Conservation (phyloP, 768 basidiomycete genomes). For the Trametes cubensis region DNA sequence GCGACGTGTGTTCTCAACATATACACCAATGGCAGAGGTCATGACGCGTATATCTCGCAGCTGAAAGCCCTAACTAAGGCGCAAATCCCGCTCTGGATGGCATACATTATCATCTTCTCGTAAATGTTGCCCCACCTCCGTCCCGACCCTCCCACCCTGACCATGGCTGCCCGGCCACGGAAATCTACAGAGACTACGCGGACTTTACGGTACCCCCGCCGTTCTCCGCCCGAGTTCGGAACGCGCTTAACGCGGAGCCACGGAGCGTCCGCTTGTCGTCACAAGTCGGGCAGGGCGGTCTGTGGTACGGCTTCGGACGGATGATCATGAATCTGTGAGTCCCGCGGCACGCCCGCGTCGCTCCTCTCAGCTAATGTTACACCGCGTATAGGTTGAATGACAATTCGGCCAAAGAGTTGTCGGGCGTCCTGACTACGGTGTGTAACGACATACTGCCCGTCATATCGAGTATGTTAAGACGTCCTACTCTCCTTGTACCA, state of each 20-base stretch:
- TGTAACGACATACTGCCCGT: constrained; percentile 16
- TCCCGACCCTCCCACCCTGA: not conserved
- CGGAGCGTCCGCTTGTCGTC: constrained; percentile 80
- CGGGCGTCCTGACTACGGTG: constrained; percentile 70
- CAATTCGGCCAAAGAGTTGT: constrained; percentile 70
- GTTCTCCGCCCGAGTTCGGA: constrained; percentile 75
- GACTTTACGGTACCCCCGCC: constrained; percentile 83
- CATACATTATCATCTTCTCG: constrained; percentile 84
- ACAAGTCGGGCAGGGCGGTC: constrained; percentile 83
- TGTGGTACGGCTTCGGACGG: constrained; percentile 93
- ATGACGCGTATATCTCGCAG: constrained; percentile 42
- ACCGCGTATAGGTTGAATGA: constrained; percentile 66
- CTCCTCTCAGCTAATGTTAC: not conserved
- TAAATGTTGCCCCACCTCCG: constrained; percentile 36
- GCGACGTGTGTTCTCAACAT: constrained; percentile 59
- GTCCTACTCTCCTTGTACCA: constrained; percentile 34
- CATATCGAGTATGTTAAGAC: not conserved
- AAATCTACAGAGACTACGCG: constrained; percentile 71
- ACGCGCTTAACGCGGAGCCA: constrained; percentile 88
- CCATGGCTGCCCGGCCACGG: too few species aligned
- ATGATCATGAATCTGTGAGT: constrained; percentile 81
- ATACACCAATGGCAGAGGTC: not conserved
- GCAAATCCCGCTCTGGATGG: constrained; percentile 90
- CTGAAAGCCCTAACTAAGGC: constrained; percentile 77
- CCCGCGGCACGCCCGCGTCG: not conserved